A percentile compares a stretch with the other conserved stretches of the same genome.
Evolutionary conservation across 2,329 filamentous ascomycete species (phyloP).

Genomic region (Mariannaea sp.): DNA sequence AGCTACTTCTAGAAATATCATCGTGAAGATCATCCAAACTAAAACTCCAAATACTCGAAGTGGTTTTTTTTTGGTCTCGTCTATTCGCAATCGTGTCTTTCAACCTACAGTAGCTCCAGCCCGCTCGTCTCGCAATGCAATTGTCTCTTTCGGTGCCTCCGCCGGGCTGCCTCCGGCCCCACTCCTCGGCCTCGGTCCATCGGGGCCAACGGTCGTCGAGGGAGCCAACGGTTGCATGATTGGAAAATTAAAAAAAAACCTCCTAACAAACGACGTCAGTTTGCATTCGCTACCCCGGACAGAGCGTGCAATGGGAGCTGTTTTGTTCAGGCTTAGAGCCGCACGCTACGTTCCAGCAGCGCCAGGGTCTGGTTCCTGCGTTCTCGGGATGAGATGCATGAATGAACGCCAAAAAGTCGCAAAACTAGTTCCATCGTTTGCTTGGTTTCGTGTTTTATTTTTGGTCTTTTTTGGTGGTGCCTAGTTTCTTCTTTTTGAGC

Average conservation of each 20-base stretch:
- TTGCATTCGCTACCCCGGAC: conserved; percentile 10
- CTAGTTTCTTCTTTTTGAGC: too few relatives aligned
- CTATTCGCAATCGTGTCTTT: not conserved
- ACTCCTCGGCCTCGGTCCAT: conserved; percentile 14
- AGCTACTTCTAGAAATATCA: too few relatives aligned
- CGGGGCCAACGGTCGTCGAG: conserved; percentile 19
- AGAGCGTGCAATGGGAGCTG: conserved; percentile 8
- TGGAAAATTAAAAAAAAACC: too few relatives aligned
- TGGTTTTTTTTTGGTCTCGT: too few relatives aligned
- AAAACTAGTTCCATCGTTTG: not conserved
- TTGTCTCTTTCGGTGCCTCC: conserved; percentile 20
- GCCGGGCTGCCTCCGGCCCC: conserved; percentile 31
- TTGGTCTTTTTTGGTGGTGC: too few relatives aligned
- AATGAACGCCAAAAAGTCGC: not conserved
- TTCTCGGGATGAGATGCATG: too few relatives aligned
- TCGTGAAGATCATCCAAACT: too few relatives aligned
- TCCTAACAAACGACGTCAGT: too few relatives aligned
- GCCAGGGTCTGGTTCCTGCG: conserved; percentile 15
- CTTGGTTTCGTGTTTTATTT: not conserved
- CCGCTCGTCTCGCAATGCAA: conserved; percentile 3
- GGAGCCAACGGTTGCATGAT: not conserved
- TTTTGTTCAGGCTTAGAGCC: not conserved
- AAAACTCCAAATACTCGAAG: too few relatives aligned
- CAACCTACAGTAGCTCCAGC: conserved; percentile 19
- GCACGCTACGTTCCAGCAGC: conserved; percentile 25